Evolutionary conservation across 2,329 filamentous ascomycete genomes (phyloP).

Genomic region (Hymenoscyphus fraxineus): DNA sequence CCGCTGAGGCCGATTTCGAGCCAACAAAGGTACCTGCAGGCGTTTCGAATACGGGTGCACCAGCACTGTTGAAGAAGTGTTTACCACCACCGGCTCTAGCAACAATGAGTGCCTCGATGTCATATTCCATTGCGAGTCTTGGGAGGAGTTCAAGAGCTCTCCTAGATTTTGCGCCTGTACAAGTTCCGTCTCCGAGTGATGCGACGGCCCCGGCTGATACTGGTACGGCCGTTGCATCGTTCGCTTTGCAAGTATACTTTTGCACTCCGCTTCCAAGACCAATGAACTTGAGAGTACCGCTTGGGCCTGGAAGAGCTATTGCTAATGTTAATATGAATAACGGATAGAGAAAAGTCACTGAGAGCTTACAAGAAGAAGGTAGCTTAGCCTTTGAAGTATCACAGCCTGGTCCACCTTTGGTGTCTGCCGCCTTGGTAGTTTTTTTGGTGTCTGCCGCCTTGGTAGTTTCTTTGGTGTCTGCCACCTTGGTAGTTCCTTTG

Average conservation of each 20-base stretch:
- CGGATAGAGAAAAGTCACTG: not conserved
- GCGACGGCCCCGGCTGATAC: slow-evolving; percentile 70
- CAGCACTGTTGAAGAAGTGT: slow-evolving; percentile 73
- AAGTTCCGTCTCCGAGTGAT: slow-evolving; percentile 83
- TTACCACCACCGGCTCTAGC: slow-evolving; percentile 65
- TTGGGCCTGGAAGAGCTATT: slow-evolving; percentile 57
- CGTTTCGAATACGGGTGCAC: slow-evolving; percentile 71
- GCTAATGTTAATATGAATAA: slow-evolving; percentile 18
- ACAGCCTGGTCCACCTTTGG: slow-evolving; percentile 43
- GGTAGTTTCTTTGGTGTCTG: too few species aligned
- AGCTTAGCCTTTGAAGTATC: slow-evolving; percentile 52
- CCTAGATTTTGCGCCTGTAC: slow-evolving; percentile 67
- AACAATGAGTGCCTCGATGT: slow-evolving; percentile 50
- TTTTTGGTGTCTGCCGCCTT: too few species aligned
- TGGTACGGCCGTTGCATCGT: slow-evolving; percentile 58
- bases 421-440: too few species aligned
- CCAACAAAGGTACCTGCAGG: too few species aligned
- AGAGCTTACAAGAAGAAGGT: slow-evolving; percentile 45
- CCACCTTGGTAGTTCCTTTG: too few species aligned
- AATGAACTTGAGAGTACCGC: slow-evolving; percentile 65
- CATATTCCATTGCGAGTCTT: slow-evolving; percentile 63
- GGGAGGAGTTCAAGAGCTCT: slow-evolving; percentile 63
- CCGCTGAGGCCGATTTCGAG: too few species aligned
- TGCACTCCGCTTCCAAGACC: slow-evolving; percentile 84
- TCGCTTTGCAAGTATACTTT: slow-evolving; percentile 82